phyloP scores from a whole-genome alignment of 2,329 filamentous ascomycete genomes.

The Rachicladosporium sp. region DNA sequence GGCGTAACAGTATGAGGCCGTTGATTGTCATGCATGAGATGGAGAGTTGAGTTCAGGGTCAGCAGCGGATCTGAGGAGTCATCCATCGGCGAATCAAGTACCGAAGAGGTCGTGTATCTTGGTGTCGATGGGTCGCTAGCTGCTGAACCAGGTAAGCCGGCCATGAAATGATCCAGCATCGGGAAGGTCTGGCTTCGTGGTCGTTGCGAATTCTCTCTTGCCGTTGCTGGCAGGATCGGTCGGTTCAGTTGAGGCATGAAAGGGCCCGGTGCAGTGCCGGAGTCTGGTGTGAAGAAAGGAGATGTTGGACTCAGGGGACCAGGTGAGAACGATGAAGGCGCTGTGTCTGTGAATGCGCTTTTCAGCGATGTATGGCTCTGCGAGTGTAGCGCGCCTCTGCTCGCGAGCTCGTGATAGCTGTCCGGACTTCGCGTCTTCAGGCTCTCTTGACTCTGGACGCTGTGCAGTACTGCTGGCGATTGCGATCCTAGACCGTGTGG shows the following conservation, averaged over 20 bases:
- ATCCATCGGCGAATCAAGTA: slow-evolving; percentile 24
- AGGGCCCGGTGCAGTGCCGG: slow-evolving; percentile 48
- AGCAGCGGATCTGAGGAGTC: slow-evolving; percentile 23
- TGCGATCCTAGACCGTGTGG: slow-evolving; percentile 53
- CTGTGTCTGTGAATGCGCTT: slow-evolving; percentile 53
- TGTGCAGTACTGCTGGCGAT: slow-evolving; percentile 52
- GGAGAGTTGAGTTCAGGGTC: slow-evolving; percentile 31
- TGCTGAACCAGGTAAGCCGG: slow-evolving; percentile 31
- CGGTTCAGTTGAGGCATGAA: slow-evolving; percentile 43
- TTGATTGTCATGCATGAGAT: slow-evolving; percentile 14
- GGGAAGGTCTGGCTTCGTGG: slow-evolving; percentile 85
- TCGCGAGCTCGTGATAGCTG: slow-evolving; percentile 47
- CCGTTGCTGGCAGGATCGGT: slow-evolving; percentile 30
- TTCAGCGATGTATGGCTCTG: slow-evolving; percentile 54
- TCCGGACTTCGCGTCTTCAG: slow-evolving; percentile 48
- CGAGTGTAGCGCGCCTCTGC: slow-evolving; percentile 51
- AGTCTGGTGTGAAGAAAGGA: slow-evolving; percentile 67
- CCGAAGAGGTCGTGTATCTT: slow-evolving; percentile 37
- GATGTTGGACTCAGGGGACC: slow-evolving; percentile 62
- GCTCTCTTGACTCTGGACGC: slow-evolving; percentile 57
- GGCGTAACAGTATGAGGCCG: slow-evolving; percentile 17
- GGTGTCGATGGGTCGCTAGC: slow-evolving; percentile 42
- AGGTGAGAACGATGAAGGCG: slow-evolving; percentile 55
- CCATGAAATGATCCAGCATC: slow-evolving; percentile 49
- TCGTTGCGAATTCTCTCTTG: slow-evolving; percentile 49